Evolutionary conservation across 495 filamentous ascomycete species (phyloP).

Genomic region (Penicillium manginii): DNA sequence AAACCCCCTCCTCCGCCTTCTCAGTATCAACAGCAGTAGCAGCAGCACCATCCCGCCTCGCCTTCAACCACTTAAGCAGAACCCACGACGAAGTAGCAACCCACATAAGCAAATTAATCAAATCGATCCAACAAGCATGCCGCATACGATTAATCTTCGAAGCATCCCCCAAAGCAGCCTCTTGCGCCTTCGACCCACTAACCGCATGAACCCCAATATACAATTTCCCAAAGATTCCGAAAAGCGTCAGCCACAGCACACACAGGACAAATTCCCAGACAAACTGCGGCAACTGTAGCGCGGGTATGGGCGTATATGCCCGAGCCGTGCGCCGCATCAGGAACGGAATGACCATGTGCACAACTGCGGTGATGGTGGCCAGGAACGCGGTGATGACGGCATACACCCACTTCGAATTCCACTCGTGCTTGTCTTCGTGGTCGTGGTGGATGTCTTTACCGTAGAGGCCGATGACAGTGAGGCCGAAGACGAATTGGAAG

Average conservation of each 20-base stretch:
- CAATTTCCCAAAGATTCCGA: conserved; percentile 80
- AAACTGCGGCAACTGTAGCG: conserved; percentile 50
- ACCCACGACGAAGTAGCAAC: conserved; percentile 54
- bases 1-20: conserved; percentile 12
- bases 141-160: conserved; percentile 71
- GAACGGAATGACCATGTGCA: conserved; percentile 63
- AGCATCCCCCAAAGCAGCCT: conserved; percentile 37
- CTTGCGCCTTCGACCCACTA: conserved; percentile 31
- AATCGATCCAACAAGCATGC: conserved; percentile 83
- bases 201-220: conserved; percentile 66
- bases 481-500: conserved; percentile 71
- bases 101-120: conserved; percentile 76
- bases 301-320: not conserved
- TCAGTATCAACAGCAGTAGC: conserved; percentile 20
- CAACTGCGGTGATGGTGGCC: conserved; percentile 59
- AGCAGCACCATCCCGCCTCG: conserved; percentile 12
- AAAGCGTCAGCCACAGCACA: conserved; percentile 76
- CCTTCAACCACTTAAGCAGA: conserved; percentile 44
- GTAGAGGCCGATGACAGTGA: conserved; percentile 80
- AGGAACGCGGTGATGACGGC: conserved; percentile 68
- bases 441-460: conserved; percentile 68
- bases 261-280: conserved; percentile 71
- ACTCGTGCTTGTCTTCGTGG: conserved; percentile 47
- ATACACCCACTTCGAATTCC: conserved; percentile 75
- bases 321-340: conserved; percentile 38